Percentiles rank a stretch among this genome's conserved stretches.
phyloP scores from a whole-genome alignment of 495 filamentous ascomycete genomes.

The Cudoniella acicularis region DNA sequence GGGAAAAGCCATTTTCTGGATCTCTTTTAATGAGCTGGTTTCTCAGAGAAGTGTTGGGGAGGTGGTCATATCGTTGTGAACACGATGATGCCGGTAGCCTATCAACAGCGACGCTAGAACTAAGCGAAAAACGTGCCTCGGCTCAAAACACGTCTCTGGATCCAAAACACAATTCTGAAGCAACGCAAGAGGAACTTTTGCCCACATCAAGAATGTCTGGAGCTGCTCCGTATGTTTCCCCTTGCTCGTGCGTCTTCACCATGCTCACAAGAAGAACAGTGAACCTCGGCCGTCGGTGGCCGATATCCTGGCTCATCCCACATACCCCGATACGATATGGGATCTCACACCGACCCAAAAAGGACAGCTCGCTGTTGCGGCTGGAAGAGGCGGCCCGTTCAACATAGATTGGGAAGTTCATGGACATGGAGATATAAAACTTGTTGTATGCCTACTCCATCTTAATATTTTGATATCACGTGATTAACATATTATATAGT shows the following conservation, averaged over 20 bases:
- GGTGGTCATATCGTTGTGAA: too few species aligned
- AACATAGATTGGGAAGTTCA: conserved; percentile 76
- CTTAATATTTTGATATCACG: conserved; percentile 7
- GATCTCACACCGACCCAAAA: conserved; percentile 55
- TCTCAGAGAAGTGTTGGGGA: too few species aligned
- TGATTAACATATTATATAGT: conserved; percentile 35
- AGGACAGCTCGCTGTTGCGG: conserved; percentile 58
- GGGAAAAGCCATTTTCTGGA: too few species aligned
- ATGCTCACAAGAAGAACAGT: neutral
- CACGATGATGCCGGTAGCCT: too few species aligned
- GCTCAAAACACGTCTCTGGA: too few species aligned
- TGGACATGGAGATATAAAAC: conserved; percentile 63
- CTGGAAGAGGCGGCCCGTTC: conserved; percentile 62
- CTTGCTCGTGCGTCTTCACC: neutral
- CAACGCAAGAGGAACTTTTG: too few species aligned
- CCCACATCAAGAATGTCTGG: too few species aligned
- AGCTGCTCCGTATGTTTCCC: too few species aligned
- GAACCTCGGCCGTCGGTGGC: conserved; percentile 15
- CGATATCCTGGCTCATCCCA: conserved; percentile 31
- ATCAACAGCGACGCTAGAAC: too few species aligned
- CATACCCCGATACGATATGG: conserved; percentile 53
- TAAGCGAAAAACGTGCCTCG: too few species aligned
- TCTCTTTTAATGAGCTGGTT: too few species aligned
- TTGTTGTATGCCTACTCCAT: conserved; percentile 56
- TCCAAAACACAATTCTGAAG: too few species aligned